Evolutionary conservation across 805 yeast genomes (phyloP), one percentile per base, ranked within the genome.

Genomic region (Myxozyma udenii): DNA sequence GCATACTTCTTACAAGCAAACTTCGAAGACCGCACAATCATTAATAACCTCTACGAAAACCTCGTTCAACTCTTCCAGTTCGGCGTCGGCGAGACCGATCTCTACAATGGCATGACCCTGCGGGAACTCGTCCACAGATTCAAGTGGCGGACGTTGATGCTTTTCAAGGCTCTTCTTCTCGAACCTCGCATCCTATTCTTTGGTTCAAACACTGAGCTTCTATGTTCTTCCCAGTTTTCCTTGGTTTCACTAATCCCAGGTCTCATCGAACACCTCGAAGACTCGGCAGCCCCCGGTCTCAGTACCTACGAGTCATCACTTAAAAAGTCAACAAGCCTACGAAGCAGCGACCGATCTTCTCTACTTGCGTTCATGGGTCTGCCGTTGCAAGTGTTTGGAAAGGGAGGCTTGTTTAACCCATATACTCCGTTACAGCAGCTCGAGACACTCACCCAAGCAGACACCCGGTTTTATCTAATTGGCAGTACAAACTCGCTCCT

Each of bases 371-470:
- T 87, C 65, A 78, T 88, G 64, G 98, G 98, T 0, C 73, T 93
- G 28, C 98, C 98, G 0, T 71, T 93, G 44, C 90, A 85, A 61
- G 68, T 89, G 1, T 93, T 93, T 68, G 88, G 88, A 44, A 78
- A 80, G 60, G 95, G 95, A 40, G 89, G 95, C 1, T 76, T 91
- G 53, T 90, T 95, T 75, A 84, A 85, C 61, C 98, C 98, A 1
- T 93, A 91, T 69, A 76, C 90, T n/a, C 95, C 98, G 0, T 71
- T 93, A 49, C 98, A 91, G 67, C 98, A 91, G 64, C 71, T 91
- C 50, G 85, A 85, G 46, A 89, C 85, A 60, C 72, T 93, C 46
- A 74, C 72, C 28, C 75, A 77, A 19, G 71, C 73, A 1, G 77
- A 75, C 45, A 77, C 90, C 0, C 71, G 76, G 32, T 81, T 81